Evolutionary conservation across 169 alveolate species (phyloP), one percentile per base, ranked within the genome.

Genomic region (Eimeria maxima): DNA sequence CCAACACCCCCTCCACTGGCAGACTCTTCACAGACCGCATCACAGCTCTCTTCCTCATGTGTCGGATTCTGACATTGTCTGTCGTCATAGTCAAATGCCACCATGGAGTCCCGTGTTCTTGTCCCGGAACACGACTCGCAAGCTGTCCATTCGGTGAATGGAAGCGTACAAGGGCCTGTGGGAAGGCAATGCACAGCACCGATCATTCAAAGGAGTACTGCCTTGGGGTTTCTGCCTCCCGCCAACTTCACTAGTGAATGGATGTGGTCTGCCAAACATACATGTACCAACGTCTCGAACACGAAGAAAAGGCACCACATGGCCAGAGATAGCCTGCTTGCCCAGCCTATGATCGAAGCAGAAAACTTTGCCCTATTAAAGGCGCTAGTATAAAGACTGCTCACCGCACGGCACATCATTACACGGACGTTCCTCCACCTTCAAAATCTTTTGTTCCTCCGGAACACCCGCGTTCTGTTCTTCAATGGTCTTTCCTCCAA

Each of bases 401-500:
- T 76, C 69, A 92, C 96, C 96, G 92, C 96, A 92, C 22, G 96
- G 96, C 20, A 60, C 63, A 3, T 73, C 57, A 14, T 44, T 33
- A 93, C 96, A 92, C 69, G 50, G 63, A 13, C 63, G 8, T 18
- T 42, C 60, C 86, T 92, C 93, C 38, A 42, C 0, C 69, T 10
- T 16, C 8, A 27, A 33, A 65, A 80, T 63, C 76, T 55, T 84
- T n/a, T 42, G 14, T 53, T 50, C 74, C 2, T 44, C 84, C 74
- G 87, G 80, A 80, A 57, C 80, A 5, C 69, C n/a, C 29, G 1
- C 83, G 76, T 78, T 90, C 90, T 95, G 97, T 53, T 95, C 76
- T 1, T 27, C 95, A 29, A 95, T 33, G 11, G 95, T 95, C 83
- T 55, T 88, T 27, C 97, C 97, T 13, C 97, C 97, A 69, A n/a